These are phyloP conservation scores for Fusarium nodosum DNA, from an alignment of 2,329 filamentous ascomycete genomes.

Conservation along the genomic window DNA sequence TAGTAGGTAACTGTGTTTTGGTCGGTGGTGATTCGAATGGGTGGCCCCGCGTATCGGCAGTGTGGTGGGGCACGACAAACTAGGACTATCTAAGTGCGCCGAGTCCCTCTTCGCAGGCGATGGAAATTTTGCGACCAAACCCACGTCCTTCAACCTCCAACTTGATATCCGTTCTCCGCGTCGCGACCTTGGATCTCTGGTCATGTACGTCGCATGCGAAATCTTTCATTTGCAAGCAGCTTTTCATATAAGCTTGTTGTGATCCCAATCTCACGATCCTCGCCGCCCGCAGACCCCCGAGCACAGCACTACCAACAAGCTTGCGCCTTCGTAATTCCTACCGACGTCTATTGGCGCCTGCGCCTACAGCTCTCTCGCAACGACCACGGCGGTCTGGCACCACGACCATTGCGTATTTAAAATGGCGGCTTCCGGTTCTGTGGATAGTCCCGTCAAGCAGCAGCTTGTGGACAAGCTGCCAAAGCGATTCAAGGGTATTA, in stretches of 20 bases:
- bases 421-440: slow-evolving; percentile 37
- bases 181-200: slow-evolving; percentile 28
- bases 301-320: neutral
- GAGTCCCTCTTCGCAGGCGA: slow-evolving; percentile 37
- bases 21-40: slow-evolving; percentile 1
- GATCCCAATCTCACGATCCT: slow-evolving; percentile 19
- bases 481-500: slow-evolving; percentile 91
- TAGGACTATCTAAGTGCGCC: slow-evolving; percentile 9
- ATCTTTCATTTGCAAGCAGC: slow-evolving; percentile 13
- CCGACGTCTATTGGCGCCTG: neutral
- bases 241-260: slow-evolving; percentile 29
- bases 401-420: neutral
- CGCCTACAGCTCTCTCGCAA: slow-evolving; percentile 1
- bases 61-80: slow-evolving; percentile 49
- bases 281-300: slow-evolving; percentile 5
- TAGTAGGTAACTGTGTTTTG: no score
- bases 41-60: slow-evolving; percentile 41
- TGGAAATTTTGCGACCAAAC: slow-evolving; percentile 46
- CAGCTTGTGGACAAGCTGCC: slow-evolving; percentile 91
- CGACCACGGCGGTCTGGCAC: neutral
- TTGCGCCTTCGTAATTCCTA: slow-evolving; percentile 7
- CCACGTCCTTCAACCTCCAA: slow-evolving; percentile 20
- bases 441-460: slow-evolving; percentile 73
- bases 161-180: slow-evolving; percentile 5
- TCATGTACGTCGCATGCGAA: slow-evolving; percentile 40